Evolutionary conservation across 192 early-diverging fungal species (phyloP).

Genomic region (Mortierella antarctica): DNA sequence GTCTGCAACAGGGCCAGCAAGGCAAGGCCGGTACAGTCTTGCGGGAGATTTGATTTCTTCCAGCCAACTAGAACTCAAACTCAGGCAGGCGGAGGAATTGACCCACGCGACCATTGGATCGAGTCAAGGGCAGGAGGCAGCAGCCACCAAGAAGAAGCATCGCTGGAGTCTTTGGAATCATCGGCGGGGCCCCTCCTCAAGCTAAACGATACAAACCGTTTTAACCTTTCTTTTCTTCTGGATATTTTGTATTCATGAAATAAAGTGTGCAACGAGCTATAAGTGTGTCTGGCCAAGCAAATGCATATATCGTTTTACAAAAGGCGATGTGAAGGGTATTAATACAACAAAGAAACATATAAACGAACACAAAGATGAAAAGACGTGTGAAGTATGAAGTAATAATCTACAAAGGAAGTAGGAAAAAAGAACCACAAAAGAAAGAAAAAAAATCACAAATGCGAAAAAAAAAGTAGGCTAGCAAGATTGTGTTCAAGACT

Average conservation of each 20-base stretch:
- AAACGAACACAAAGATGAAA: conserved; percentile 5
- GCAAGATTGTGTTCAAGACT: too few species aligned
- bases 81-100: conserved; percentile 27
- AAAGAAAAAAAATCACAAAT: background rate
- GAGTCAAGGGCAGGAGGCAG: background rate
- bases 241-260: conserved; percentile 8
- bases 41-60: conserved; percentile 42
- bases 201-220: background rate
- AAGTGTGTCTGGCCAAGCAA: background rate
- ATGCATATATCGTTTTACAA: too few species aligned
- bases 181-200: conserved; percentile 9
- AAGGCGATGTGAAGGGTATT: too few species aligned
- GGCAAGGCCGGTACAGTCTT: conserved; percentile 15
- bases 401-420: background rate
- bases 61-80: conserved; percentile 32
- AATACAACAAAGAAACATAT: too few species aligned
- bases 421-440: conserved; percentile 5
- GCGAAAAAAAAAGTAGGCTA: background rate
- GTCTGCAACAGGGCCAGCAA: background rate
- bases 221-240: background rate
- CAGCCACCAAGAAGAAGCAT: conserved; percentile 29
- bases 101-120: conserved; percentile 12
- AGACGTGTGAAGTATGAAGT: background rate
- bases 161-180: conserved; percentile 49
- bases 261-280: background rate